Evolutionary conservation across 768 basidiomycete genomes (phyloP).

Genomic region (Hygrocybe coccinea): DNA sequence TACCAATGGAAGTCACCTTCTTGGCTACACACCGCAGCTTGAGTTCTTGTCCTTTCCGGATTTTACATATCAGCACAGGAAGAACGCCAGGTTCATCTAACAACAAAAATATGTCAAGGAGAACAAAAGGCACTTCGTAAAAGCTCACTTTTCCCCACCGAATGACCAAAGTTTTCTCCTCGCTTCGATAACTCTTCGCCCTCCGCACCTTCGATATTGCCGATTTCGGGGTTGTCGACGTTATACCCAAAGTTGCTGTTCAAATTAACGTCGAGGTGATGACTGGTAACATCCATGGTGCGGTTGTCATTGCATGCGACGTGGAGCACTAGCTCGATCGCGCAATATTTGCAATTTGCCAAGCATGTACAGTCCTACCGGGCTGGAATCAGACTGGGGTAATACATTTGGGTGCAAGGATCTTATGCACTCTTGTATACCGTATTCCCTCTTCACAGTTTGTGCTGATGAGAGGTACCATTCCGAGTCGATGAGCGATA

Average conservation of each 20-base stretch:
- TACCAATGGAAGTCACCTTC: slow-evolving; percentile 54
- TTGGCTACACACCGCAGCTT: slow-evolving; percentile 83
- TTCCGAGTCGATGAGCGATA: slow-evolving; percentile 91
- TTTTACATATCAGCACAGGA: slow-evolving; percentile 84
- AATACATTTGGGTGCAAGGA: neutral
- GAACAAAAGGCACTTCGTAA: slow-evolving; percentile 4
- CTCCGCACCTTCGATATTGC: slow-evolving; percentile 36
- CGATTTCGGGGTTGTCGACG: slow-evolving; percentile 20
- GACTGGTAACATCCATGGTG: slow-evolving; percentile 83
- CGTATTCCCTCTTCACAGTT: slow-evolving; percentile 87
- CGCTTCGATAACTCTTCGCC: slow-evolving; percentile 71
- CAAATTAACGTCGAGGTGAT: slow-evolving; percentile 66
- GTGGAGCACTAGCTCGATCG: slow-evolving; percentile 75
- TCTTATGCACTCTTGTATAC: slow-evolving; percentile 56
- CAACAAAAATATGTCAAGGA: slow-evolving; percentile 2
- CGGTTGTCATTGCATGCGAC: slow-evolving; percentile 66
- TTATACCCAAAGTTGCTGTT: slow-evolving; percentile 23
- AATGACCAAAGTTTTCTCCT: slow-evolving; percentile 68
- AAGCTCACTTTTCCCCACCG: slow-evolving; percentile 73
- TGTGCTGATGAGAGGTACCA: slow-evolving; percentile 83
- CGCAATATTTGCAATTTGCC: slow-evolving; percentile 79
- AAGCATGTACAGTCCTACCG: slow-evolving; percentile 87
- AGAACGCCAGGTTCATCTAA: slow-evolving; percentile 55
- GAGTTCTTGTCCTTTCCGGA: slow-evolving; percentile 91
- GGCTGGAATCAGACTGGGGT: neutral